A percentile compares a stretch with the other conserved stretches of the same genome.
Conservation (phyloP, 2,329 filamentous ascomycete species). For the Coniochaeta prunicola region DNA sequence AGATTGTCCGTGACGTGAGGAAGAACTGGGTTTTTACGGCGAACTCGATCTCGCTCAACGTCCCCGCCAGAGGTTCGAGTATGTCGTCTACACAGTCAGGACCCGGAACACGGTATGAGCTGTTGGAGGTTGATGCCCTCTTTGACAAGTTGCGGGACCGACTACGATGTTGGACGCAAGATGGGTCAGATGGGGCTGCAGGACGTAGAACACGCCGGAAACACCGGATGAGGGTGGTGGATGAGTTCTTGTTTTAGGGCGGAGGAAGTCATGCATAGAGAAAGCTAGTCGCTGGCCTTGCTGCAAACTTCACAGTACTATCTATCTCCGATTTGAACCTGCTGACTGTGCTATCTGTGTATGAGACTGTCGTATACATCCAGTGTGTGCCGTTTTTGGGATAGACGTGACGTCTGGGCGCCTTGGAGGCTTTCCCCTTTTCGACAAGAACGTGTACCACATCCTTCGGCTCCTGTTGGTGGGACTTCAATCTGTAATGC, state of each 20-base stretch:
- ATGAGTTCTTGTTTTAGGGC: neutral
- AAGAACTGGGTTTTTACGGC: slow-evolving; percentile 30
- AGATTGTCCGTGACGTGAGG: slow-evolving; percentile 36
- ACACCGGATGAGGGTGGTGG: neutral
- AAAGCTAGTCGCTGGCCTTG: neutral
- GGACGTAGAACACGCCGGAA: neutral
- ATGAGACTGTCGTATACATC: too few relatives aligned
- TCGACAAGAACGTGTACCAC: neutral
- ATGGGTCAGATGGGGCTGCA: neutral
- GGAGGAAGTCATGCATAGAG: neutral
- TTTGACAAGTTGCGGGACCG: neutral
- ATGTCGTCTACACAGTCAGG: slow-evolving; percentile 1
- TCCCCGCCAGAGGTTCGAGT: neutral
- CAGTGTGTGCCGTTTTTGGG: neutral
- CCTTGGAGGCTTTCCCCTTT: neutral
- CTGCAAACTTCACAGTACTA: neutral
- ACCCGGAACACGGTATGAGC: neutral
- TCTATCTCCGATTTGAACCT: neutral
- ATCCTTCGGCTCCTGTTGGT: neutral
- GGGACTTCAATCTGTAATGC: neutral
- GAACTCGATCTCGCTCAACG: neutral
- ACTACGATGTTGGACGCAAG: neutral
- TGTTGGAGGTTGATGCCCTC: neutral
- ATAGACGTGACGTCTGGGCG: neutral
- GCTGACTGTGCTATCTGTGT: neutral